These are phyloP conservation scores for Aspergillus egyptiacus DNA, from an alignment of 495 filamentous ascomycete genomes.

Conservation along the genomic window DNA sequence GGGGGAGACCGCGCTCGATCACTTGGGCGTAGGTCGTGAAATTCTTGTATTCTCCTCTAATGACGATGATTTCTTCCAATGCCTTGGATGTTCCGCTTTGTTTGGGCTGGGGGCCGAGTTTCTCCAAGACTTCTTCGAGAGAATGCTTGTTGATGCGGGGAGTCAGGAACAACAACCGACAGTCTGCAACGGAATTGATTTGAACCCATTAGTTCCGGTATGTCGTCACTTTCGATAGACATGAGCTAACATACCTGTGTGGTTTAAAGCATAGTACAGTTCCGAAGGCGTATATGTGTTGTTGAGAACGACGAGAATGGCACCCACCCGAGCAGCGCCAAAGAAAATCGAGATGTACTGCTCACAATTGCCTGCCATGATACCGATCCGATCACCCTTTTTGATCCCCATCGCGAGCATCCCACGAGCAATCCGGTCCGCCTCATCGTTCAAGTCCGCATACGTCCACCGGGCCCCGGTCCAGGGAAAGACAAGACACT, in stretches of 20 bases:
- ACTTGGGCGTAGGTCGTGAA: constrained; percentile 51
- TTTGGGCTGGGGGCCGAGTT: constrained; percentile 40
- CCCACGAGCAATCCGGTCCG: constrained; percentile 52
- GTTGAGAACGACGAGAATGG: constrained; percentile 62
- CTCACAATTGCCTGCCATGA: constrained; percentile 69
- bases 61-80: constrained; percentile 48
- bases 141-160: constrained; percentile 53
- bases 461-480: constrained; percentile 63
- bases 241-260: constrained; percentile 45
- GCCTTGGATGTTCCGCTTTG: constrained; percentile 22
- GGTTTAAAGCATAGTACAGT: constrained; percentile 55
- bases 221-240: neutral
- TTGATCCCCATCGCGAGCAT: constrained; percentile 54
- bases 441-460: constrained; percentile 54
- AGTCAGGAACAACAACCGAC: constrained; percentile 59
- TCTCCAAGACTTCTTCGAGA: constrained; percentile 47
- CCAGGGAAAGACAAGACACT: constrained; percentile 61
- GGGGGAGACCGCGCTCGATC: constrained; percentile 25
- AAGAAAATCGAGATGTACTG: constrained; percentile 66
- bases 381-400: constrained; percentile 58
- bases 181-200: constrained; percentile 30
- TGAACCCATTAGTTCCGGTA: neutral
- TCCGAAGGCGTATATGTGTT: constrained; percentile 66
- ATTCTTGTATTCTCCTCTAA: constrained; percentile 44
- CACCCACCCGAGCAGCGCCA: constrained; percentile 58